Evolutionary conservation across 805 yeast species (phyloP), one percentile per base, ranked within the genome.

Genomic region (Wickerhamiella azymoides): DNA sequence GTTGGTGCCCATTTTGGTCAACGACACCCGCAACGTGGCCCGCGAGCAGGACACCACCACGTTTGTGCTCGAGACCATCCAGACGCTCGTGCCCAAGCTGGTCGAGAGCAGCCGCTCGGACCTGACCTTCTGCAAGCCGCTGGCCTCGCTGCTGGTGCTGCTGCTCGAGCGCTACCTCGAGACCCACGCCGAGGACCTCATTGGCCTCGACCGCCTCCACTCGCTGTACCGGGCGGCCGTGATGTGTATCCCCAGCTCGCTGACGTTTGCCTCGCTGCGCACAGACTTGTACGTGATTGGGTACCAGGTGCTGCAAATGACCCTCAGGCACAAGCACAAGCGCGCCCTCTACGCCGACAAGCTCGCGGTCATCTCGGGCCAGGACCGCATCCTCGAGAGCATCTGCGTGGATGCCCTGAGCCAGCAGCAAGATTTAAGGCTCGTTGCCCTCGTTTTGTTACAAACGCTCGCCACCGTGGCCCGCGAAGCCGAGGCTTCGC

Each of bases 231-330:
- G 76, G 52, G 76, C 89, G 0, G 77, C 93, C 48, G 66, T 84
- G 19, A 70, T 72, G 47, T 93, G 96, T 4, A 74, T 89, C 2
- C 68, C 75, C 45, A 73, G 84, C 37, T 77, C 94, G 1, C 68
- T 74, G 35, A 70, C 93, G 0, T 75, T 86, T 0, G 68, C 82
- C 3, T 60, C 70, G 0, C 68, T 88, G 37, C 73, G 96, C 43
- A 74, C 93, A 0, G 92, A 86, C 56, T 67, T 89, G 39, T 89
- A 89, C 61, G 74, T 81, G 8, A 63, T 88, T 51, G 73, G 79
- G 35, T 80, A 76, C 58, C 77, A 74, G 54, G 83, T 77, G 52
- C 59, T 88, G 47, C 68, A 72, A 8, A 71, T 75, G 57, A 66
- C 73, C 0, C 57, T 63, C 69, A n/a, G n/a, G n/a, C 33, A 41